Percentiles rank a stretch among this genome's conserved stretches.
These are phyloP conservation scores for Chenopodium berlandieri DNA, from an alignment of 148 eudicot species.

Conservation along the genomic window DNA sequence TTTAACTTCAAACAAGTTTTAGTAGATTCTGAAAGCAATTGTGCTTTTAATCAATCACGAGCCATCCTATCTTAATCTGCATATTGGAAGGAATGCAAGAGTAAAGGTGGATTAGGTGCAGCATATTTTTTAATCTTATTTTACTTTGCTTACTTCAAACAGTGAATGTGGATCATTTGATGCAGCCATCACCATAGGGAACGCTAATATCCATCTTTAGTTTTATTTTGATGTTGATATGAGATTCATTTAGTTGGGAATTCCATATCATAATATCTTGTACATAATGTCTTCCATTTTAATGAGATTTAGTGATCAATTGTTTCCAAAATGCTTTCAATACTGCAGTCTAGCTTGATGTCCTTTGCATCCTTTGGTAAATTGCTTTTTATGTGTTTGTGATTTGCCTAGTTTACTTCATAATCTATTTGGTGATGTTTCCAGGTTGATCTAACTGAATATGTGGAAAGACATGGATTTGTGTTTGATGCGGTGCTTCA, in stretches of 20 bases:
- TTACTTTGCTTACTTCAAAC: neutral
- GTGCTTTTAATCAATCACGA: neutral
- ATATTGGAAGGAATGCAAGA: neutral
- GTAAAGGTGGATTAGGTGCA: neutral
- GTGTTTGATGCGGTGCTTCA: constrained; percentile 71
- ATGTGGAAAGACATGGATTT: constrained; percentile 77
- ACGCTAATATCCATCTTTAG: neutral
- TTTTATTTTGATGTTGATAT: neutral
- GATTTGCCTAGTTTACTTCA: neutral
- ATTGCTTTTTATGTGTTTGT: constrained; percentile 10
- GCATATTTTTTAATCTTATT: neutral
- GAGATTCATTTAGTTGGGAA: neutral
- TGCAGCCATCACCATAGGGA: neutral
- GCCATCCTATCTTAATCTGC: neutral
- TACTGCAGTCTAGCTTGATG: neutral
- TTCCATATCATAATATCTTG: neutral
- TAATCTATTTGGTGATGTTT: constrained; percentile 21
- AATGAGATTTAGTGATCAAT: neutral
- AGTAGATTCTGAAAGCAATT: neutral
- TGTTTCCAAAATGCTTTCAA: neutral
- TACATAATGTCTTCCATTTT: neutral
- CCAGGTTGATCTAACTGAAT: constrained; percentile 83
- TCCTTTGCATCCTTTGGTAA: neutral
- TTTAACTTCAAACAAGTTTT: too few relatives aligned
- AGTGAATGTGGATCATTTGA: neutral